Evolutionary conservation across 2,329 filamentous ascomycete genomes (phyloP), one percentile per base, ranked within the genome.

Genomic region (Mycosphaerelloides madeirae): DNA sequence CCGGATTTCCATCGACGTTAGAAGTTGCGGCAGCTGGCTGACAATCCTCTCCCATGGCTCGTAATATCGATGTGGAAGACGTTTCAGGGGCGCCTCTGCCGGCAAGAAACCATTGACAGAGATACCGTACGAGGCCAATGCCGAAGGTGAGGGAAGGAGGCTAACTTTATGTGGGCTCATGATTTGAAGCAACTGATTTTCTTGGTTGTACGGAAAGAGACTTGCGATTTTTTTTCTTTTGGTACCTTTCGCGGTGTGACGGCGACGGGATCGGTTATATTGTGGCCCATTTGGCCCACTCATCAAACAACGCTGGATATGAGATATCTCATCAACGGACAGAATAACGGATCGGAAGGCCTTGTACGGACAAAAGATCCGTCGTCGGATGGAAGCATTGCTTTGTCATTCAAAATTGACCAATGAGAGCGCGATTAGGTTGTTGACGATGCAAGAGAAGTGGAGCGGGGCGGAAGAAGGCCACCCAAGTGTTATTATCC

Each of bases 11-110:
- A 84, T 86, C 65, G 81, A 89, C 42, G 95, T 77, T 37, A 96
- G 81, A 46, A 96, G 74, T 6, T 80, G 79, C 67, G 95, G 89
- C 20, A 97, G 76, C 59, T 94, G 94, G 51, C 81, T 77, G 20
- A 83, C 80, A 38, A 95, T 77, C 32, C 82, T 79, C 68, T 97
- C 91, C 91, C 91, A 97, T 61, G 87, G 87, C 65, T 86, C 83
- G 68, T 96, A 97, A 72, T 95, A 95, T 3, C 83, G 80, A 62
- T 95, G 85, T n/a, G 88, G 84, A 14, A 97, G 79, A 45, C 80
- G 73, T 43, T 84, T 80, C 52, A 96, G 73, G 31, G 91, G 91
- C 15, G 84, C 69, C 51, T 87, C 81, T 53, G 85, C 75, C 2
- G 91, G 89, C 40, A 97, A 78, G 69, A 97, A 97, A 59, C 91